These are phyloP conservation scores for Malbranchea cinnamomea DNA, from an alignment of 2,329 filamentous ascomycete genomes.

Conservation along the genomic window DNA sequence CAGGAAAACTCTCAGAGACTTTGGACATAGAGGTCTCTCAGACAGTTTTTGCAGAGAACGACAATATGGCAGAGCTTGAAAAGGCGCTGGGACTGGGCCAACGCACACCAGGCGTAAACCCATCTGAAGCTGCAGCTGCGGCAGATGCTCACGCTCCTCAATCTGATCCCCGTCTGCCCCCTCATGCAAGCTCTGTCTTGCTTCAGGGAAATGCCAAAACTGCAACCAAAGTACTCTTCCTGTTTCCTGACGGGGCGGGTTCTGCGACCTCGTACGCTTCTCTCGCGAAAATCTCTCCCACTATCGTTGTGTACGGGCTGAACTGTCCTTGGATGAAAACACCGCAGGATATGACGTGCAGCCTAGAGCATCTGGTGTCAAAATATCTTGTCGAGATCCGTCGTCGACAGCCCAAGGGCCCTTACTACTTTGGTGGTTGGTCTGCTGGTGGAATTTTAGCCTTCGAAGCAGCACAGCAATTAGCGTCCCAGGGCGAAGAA, in stretches of 20 bases:
- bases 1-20: conserved; percentile 3
- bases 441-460: conserved; percentile 41
- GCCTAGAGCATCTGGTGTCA: conserved; percentile 48
- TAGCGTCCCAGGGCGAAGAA: conserved; percentile 33
- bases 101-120: neutral
- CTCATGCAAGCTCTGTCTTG: conserved; percentile 19
- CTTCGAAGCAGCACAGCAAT: conserved; percentile 35
- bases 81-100: conserved; percentile 1
- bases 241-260: conserved; percentile 36
- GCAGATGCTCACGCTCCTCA: neutral
- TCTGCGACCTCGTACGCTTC: conserved; percentile 29
- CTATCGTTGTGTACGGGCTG: conserved; percentile 39
- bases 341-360: conserved; percentile 49
- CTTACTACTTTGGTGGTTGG: conserved; percentile 41
- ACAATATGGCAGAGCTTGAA: conserved; percentile 3
- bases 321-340: conserved; percentile 60
- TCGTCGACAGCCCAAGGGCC: conserved; percentile 51
- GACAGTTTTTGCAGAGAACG: conserved; percentile 2
- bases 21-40: conserved; percentile 27
- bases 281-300: conserved; percentile 25
- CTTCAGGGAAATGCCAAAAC: conserved; percentile 33
- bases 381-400: conserved; percentile 57
- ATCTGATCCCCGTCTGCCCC: neutral
- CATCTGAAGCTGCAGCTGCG: neutral
- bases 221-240: conserved; percentile 19